phyloP scores from a whole-genome alignment of 257 asterid species.

The Anisodus acutangulus region DNA sequence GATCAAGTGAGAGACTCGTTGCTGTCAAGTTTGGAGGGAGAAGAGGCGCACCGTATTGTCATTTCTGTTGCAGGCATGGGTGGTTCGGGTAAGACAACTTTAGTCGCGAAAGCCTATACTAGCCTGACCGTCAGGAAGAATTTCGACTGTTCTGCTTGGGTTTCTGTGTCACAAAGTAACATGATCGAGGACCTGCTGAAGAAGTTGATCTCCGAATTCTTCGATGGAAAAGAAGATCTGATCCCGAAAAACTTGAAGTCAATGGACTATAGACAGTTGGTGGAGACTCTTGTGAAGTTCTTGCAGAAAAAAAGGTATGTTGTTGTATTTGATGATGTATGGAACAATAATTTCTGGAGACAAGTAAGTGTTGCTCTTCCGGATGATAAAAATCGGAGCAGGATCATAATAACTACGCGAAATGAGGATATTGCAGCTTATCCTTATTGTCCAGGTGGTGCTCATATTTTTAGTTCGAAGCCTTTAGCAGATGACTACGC shows the following conservation, averaged over 20 bases:
- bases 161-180: constrained; percentile 35
- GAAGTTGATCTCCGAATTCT: constrained; percentile 37
- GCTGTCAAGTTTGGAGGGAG: constrained; percentile 24
- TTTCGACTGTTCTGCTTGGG: constrained; percentile 45
- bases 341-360: constrained; percentile 45
- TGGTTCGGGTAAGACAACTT: constrained; percentile 41
- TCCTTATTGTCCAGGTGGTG: constrained; percentile 38
- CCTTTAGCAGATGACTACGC: constrained; percentile 40
- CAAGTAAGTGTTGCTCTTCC: constrained; percentile 46
- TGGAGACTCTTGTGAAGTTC: constrained; percentile 38
- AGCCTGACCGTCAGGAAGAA: constrained; percentile 26
- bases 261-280: constrained; percentile 43
- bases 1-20: not conserved
- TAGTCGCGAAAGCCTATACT: constrained; percentile 35
- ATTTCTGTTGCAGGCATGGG: constrained; percentile 34
- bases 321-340: constrained; percentile 56
- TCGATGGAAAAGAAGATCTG: constrained; percentile 27
- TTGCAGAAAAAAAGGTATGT: constrained; percentile 42
- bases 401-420: constrained; percentile 55
- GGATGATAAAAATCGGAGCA: constrained; percentile 41
- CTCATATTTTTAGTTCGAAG: constrained; percentile 26
- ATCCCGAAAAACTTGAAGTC: constrained; percentile 31
- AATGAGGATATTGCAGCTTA: constrained; percentile 38
- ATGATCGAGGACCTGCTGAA: constrained; percentile 37
- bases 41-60: constrained; percentile 6